These are phyloP conservation scores for Triadica sebifera DNA, from an alignment of 345 rosid species.

Conservation along the genomic window DNA sequence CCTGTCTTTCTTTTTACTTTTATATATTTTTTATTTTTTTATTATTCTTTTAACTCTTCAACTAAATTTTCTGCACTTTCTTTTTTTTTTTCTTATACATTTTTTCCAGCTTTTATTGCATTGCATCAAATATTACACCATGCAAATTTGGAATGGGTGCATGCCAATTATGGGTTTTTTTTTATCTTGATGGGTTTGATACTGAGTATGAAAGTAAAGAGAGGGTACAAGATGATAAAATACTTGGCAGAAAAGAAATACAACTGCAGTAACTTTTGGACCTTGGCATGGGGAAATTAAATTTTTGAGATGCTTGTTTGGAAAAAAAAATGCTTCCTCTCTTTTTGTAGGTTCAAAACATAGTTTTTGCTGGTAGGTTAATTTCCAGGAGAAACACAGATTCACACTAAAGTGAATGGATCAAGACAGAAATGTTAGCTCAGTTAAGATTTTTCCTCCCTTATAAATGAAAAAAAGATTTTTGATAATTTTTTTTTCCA, in stretches of 20 bases:
- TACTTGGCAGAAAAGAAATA: background rate
- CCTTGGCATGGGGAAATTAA: background rate
- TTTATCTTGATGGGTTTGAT: constrained; percentile 1
- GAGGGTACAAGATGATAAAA: background rate
- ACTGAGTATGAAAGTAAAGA: background rate
- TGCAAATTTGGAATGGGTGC: no score
- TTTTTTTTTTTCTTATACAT: background rate
- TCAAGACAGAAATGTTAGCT: no score
- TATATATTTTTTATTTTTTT: background rate
- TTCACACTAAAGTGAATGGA: no score
- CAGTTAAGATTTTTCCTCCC: no score
- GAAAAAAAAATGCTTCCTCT: no score
- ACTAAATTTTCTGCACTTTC: background rate
- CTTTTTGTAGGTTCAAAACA: no score
- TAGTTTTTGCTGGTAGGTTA: no score
- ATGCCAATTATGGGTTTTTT: background rate
- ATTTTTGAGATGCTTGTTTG: background rate
- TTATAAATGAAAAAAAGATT: no score
- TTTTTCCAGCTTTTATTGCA: background rate
- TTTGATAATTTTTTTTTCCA: no score
- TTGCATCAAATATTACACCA: no score
- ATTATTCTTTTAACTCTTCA: background rate
- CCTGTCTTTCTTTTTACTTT: background rate
- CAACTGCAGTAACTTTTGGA: background rate
- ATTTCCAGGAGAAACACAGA: no score